Evolutionary conservation across 495 filamentous ascomycete genomes (phyloP).

Genomic region (Talaromyces stipitatus): DNA sequence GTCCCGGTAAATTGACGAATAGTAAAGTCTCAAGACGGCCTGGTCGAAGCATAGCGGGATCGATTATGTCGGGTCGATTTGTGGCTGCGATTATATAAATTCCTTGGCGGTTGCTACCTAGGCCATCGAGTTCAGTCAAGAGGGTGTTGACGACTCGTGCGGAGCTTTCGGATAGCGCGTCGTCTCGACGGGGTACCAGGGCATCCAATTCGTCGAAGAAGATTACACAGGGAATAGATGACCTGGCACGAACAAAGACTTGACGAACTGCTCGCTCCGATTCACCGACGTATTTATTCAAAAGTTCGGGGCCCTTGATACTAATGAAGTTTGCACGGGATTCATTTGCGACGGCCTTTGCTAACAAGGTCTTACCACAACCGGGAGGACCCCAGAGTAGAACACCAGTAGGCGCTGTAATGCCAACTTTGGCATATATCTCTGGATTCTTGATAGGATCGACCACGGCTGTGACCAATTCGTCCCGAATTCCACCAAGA

Average conservation of each 20-base stretch:
- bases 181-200: constrained; percentile 76
- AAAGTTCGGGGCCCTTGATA: constrained; percentile 88
- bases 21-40: constrained; percentile 83
- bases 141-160: constrained; percentile 91
- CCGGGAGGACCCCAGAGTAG: constrained; percentile 96
- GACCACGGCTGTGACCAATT: constrained; percentile 82
- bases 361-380: constrained; percentile 93
- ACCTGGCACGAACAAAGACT: constrained; percentile 82
- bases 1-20: constrained; percentile 80
- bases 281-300: constrained; percentile 95
- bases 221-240: constrained; percentile 82
- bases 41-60: constrained; percentile 88
- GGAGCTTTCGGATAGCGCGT: constrained; percentile 71
- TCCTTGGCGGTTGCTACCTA: constrained; percentile 64
- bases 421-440: constrained; percentile 71
- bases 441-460: constrained; percentile 85
- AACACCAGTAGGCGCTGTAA: constrained; percentile 82
- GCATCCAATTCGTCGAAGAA: constrained; percentile 98
- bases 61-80: constrained; percentile 93
- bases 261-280: constrained; percentile 88
- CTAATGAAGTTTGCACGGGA: constrained; percentile 96
- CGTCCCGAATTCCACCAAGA: constrained; percentile 66
- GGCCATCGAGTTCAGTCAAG: constrained; percentile 91
- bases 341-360: constrained; percentile 94
- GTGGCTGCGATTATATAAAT: constrained; percentile 96